Conservation (phyloP, 768 basidiomycete species). For the Tulasnella sp. region DNA sequence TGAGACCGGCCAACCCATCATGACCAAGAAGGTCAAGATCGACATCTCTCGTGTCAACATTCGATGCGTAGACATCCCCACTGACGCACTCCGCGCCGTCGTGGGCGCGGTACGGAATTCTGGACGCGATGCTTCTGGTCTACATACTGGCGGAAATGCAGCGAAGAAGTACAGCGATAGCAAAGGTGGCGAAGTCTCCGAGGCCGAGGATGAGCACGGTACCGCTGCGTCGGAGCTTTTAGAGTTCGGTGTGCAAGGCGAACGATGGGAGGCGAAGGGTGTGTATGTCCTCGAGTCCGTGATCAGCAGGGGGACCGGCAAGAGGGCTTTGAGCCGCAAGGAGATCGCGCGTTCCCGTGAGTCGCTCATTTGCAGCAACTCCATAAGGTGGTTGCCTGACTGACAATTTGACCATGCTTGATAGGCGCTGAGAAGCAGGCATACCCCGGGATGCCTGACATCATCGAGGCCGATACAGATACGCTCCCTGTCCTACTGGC, state of each 20-base stretch:
- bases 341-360: conserved; percentile 7
- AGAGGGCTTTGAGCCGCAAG: not conserved
- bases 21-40: conserved; percentile 7
- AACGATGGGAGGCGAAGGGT: conserved; percentile 13
- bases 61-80: conserved; percentile 8
- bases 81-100: conserved; percentile 5
- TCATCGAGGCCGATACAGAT: conserved; percentile 13
- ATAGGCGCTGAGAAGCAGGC: conserved; percentile 1
- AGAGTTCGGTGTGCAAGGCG: conserved; percentile 10
- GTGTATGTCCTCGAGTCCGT: conserved; percentile 14
- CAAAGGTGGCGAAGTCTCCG: not conserved
- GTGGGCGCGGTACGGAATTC: conserved; percentile 12
- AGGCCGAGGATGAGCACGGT: not conserved
- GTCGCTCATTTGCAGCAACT: not conserved
- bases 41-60: conserved; percentile 9
- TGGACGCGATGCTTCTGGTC: conserved; percentile 5
- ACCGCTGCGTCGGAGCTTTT: conserved; percentile 1
- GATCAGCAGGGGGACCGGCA: conserved; percentile 10
- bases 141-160: not conserved
- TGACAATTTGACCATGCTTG: not conserved
- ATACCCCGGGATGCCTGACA: not conserved
- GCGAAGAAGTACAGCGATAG: not conserved
- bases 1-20: conserved; percentile 1
- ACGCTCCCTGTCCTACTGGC: conserved; percentile 12
- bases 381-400: not conserved